Evolutionary conservation across 495 filamentous ascomycete genomes (phyloP), one percentile per base, ranked within the genome.

Genomic region (Penicillium egyptiacum): DNA sequence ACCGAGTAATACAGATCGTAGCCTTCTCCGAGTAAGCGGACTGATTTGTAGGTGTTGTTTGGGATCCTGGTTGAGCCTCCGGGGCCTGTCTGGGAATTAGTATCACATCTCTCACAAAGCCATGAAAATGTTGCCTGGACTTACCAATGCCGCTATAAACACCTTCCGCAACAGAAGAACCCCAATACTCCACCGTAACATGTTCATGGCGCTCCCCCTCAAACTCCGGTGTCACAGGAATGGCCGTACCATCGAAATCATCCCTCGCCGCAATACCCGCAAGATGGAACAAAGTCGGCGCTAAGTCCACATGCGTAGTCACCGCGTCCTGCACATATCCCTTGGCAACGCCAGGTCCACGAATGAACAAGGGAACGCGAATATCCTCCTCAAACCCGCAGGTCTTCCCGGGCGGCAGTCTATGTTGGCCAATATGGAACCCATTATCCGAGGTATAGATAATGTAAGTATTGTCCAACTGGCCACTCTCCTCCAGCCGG

Each of bases 401-500:
- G 31, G 83, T 79, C 70, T 91, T 91, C 3, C 87, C 88, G 2
- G 88, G 86, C 11, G 84, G 83, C 30, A 90, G 61, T 5, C 88
- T 79, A 63, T 91, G 88, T 58, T 90, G 88, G 23, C 86, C 83
- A 50, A 90, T 87, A 58, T 90, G 86, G 66, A 86, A 90, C 0
- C 88, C 88, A 59, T 91, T 90, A 60, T 90, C 88, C 0, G 83
- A 85, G 1, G 86, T 86, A 65, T 87, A 90, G 49, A 91, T 77
- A 44, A 91, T 79, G 56, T 84, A 90, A 0, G 87, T 90, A 57
- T 88, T 82, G 11, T 88, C 84, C 8, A 88, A 66, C 30, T 86
- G 59, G 16, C 69, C 76, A 23, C 78, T 68, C 2, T 72, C 62
- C 14, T 81, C 78, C 0, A 91, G 68, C 1, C 79, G 76, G 0